Conservation (phyloP, 768 basidiomycete species). For the Tephrocybe sp. region DNA sequence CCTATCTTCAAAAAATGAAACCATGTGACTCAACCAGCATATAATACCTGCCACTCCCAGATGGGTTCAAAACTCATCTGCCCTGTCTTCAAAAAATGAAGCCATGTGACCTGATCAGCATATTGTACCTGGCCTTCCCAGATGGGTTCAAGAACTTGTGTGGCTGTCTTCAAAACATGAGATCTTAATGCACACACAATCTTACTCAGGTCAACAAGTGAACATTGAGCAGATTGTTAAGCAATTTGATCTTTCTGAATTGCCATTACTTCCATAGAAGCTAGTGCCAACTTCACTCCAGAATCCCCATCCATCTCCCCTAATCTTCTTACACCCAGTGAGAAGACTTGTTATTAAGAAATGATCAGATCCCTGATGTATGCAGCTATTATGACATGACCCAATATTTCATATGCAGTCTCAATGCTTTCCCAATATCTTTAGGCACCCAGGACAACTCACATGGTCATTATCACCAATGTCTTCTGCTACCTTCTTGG, state of each 20-base stretch:
- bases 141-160: too few species aligned
- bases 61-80: too few species aligned
- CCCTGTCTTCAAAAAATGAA: too few species aligned
- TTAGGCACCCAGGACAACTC: constrained; percentile 19
- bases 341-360: too few species aligned
- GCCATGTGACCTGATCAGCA: too few species aligned
- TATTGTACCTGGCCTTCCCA: too few species aligned
- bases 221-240: constrained; percentile 22
- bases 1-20: too few species aligned
- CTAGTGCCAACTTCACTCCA: background rate
- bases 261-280: constrained; percentile 9
- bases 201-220: background rate
- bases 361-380: constrained; percentile 6
- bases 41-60: too few species aligned
- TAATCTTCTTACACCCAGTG: background rate
- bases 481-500: constrained; percentile 26
- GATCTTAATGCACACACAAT: constrained; percentile 21
- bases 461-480: constrained; percentile 29
- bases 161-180: too few species aligned
- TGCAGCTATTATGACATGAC: constrained; percentile 1
- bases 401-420: constrained; percentile 4
- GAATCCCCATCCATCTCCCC: constrained; percentile 6
- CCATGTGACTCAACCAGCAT: too few species aligned
- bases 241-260: too few species aligned
- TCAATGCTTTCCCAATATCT: constrained; percentile 12